Percentiles rank a stretch among this genome's conserved stretches.
Conservation (phyloP, 352 stramenopile genomes). For the Pythium vanterpoolii region DNA sequence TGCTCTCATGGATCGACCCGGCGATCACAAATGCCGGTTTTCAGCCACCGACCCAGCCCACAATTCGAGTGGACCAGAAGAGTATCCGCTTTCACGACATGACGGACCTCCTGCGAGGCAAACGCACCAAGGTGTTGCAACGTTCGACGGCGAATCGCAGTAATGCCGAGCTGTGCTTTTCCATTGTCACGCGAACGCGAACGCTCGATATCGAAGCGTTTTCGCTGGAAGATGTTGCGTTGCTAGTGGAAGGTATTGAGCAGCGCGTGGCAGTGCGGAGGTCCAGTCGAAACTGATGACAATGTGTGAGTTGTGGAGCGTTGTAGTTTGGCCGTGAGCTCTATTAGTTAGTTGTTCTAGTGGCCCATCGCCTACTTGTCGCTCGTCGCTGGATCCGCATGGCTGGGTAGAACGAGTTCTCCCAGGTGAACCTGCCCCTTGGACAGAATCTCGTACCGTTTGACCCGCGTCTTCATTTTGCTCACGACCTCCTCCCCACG, state of each 20-base stretch:
- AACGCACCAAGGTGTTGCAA: constrained; percentile 22
- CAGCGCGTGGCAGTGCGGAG: not conserved
- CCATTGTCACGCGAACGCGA: constrained; percentile 12
- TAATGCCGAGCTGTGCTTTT: constrained; percentile 23
- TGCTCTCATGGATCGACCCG: constrained; percentile 18
- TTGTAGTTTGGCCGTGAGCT: not conserved
- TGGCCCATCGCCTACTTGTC: not conserved
- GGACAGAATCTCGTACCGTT: constrained; percentile 10
- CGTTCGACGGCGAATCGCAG: constrained; percentile 20
- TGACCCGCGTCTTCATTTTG: constrained; percentile 21
- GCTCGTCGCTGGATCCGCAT: not conserved
- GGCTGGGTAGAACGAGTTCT: not conserved
- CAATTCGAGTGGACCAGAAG: constrained; percentile 7
- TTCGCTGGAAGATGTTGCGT: constrained; percentile 11
- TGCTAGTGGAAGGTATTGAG: constrained; percentile 12
- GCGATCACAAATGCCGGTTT: constrained; percentile 20
- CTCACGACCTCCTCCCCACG: constrained; percentile 1
- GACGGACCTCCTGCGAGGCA: constrained; percentile 10
- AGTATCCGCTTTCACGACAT: constrained; percentile 19
- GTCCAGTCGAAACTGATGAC: not conserved
- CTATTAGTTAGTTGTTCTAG: not conserved
- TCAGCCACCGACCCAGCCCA: not conserved
- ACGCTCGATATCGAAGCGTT: constrained; percentile 28
- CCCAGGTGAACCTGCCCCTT: constrained; percentile 1
- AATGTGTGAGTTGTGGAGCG: not conserved